phyloP scores from a whole-genome alignment of 1,284 basidiomycete genomes.

The Ustilago cynodontis region DNA sequence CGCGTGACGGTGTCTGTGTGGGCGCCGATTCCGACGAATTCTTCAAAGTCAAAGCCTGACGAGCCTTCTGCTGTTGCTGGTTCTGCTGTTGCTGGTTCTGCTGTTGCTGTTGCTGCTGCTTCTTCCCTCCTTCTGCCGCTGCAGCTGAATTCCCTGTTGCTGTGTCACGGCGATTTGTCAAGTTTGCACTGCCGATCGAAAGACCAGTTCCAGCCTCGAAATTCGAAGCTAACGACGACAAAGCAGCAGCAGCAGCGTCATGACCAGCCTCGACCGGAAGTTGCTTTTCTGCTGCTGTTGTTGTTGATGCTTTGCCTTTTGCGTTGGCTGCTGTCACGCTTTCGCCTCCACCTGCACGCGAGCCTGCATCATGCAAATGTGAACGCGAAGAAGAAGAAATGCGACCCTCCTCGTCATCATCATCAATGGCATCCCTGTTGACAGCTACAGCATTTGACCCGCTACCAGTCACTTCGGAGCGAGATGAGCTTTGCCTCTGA shows the following conservation, averaged over 20 bases:
- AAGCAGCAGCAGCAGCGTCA: neutral
- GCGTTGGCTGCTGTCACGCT: neutral
- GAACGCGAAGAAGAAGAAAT: slow-evolving; percentile 1
- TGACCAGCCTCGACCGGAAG: neutral
- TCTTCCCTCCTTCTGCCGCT: neutral
- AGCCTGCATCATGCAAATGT: neutral
- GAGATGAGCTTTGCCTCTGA: neutral
- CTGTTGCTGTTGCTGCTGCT: neutral
- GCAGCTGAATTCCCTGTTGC: neutral
- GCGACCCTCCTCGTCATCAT: neutral
- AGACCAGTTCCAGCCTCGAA: slow-evolving; percentile 10
- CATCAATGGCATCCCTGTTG: neutral
- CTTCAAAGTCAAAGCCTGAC: neutral
- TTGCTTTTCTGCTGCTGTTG: neutral
- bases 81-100: too few relatives aligned
- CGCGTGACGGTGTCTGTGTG: slow-evolving; percentile 6
- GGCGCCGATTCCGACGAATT: neutral
- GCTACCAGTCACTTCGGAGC: neutral
- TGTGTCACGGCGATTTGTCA: slow-evolving; percentile 14
- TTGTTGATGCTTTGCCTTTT: neutral
- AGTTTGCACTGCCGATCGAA: slow-evolving; percentile 40
- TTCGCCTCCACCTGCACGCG: neutral
- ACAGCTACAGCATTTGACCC: neutral
- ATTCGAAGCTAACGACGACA: slow-evolving; percentile 14
- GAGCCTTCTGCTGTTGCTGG: neutral